These are phyloP conservation scores for Aspergillus aculeatinus DNA, from an alignment of 2,329 filamentous ascomycete species.

Conservation along the genomic window DNA sequence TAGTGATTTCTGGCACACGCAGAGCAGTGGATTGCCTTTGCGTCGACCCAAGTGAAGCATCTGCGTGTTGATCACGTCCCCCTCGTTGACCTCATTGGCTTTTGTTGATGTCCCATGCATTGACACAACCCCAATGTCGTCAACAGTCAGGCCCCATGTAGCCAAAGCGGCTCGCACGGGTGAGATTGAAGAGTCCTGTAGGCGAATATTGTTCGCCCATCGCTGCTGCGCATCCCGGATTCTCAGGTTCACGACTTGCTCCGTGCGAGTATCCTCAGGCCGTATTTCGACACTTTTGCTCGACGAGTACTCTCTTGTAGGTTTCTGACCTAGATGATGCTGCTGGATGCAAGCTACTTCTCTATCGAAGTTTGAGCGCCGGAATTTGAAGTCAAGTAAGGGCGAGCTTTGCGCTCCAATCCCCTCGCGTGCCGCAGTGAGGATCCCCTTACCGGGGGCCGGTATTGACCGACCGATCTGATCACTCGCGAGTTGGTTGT, in stretches of 20 bases:
- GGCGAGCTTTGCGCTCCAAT: conserved; percentile 84
- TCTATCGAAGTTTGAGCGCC: conserved; percentile 85
- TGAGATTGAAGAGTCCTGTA: conserved; percentile 82
- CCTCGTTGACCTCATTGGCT: conserved; percentile 98
- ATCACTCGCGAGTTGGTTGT: conserved; percentile 91
- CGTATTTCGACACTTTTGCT: neutral
- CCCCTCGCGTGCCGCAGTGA: conserved; percentile 85
- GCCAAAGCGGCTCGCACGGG: conserved; percentile 90
- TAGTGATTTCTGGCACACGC: conserved; percentile 97
- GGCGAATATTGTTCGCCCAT: conserved; percentile 96
- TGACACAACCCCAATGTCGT: conserved; percentile 87
- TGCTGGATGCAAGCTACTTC: conserved; percentile 83
- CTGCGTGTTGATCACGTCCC: conserved; percentile 90
- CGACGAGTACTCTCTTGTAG: neutral
- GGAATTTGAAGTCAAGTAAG: conserved; percentile 91
- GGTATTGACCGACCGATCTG: conserved; percentile 96
- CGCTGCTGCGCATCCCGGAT: conserved; percentile 82
- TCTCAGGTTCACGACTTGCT: conserved; percentile 51
- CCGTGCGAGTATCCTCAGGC: neutral
- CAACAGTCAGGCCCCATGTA: conserved; percentile 93
- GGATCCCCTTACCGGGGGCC: conserved; percentile 79
- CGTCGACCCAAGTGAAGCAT: conserved; percentile 85
- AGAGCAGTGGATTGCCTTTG: conserved; percentile 85
- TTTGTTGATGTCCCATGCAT: conserved; percentile 98
- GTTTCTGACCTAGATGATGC: neutral